These are phyloP conservation scores for Leccinum uliginosum DNA, from an alignment of 768 basidiomycete species.

Conservation along the genomic window DNA sequence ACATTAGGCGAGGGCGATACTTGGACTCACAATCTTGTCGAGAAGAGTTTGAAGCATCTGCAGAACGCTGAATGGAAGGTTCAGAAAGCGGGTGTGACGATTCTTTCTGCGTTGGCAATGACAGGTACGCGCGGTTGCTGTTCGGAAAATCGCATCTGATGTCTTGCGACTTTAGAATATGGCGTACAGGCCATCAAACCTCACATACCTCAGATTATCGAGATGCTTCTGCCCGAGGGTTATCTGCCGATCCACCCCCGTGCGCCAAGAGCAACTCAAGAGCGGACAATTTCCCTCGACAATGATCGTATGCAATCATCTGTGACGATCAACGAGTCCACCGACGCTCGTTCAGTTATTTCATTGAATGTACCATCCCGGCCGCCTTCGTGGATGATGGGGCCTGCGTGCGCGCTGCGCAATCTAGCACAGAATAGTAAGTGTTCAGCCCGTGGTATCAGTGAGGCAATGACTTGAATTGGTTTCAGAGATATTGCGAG, in stretches of 20 bases:
- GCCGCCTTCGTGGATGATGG: background rate
- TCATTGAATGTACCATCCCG: background rate
- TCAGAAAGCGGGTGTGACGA: background rate
- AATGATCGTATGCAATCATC: background rate
- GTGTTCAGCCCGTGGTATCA: background rate
- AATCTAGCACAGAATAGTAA: background rate
- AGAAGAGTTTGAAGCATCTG: background rate
- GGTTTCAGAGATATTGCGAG: background rate
- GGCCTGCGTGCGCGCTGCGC: background rate
- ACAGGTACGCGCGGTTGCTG: background rate
- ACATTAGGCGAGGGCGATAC: background rate
- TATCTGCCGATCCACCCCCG: background rate
- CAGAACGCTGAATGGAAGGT: background rate
- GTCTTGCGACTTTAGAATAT: background rate
- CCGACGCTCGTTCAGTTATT: no score
- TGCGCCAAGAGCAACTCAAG: background rate
- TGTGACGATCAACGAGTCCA: background rate
- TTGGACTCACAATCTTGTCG: background rate
- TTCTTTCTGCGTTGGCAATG: background rate
- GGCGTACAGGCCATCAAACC: background rate
- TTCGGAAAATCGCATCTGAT: background rate
- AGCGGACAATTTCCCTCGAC: background rate
- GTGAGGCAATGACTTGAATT: background rate
- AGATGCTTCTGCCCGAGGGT: background rate
- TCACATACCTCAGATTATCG: background rate